phyloP scores from a whole-genome alignment of 768 basidiomycete genomes.

The Auricularia sp. region DNA sequence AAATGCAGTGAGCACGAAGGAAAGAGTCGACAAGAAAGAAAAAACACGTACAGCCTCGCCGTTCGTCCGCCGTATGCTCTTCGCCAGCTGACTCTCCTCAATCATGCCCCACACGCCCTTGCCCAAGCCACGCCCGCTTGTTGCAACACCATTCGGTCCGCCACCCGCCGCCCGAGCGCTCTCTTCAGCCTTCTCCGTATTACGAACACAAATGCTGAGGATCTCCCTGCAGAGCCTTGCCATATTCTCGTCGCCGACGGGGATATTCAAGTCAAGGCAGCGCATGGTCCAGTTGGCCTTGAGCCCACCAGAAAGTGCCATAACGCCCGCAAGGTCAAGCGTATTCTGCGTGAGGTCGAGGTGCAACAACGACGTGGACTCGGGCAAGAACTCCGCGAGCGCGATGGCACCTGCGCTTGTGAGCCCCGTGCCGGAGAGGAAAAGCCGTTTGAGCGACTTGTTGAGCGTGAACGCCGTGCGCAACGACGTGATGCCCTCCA shows the following conservation, averaged over 20 bases:
- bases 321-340: slow-evolving; percentile 81
- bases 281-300: slow-evolving; percentile 79
- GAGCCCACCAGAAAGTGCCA: slow-evolving; percentile 82
- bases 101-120: slow-evolving; percentile 80
- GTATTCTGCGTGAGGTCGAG: slow-evolving; percentile 80
- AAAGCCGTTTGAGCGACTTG: slow-evolving; percentile 81
- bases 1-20: background rate
- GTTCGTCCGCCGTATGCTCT: slow-evolving; percentile 49
- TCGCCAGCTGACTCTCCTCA: slow-evolving; percentile 74
- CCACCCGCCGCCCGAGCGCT: slow-evolving; percentile 14
- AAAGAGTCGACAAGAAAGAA: background rate
- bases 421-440: slow-evolving; percentile 75
- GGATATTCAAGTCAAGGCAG: slow-evolving; percentile 89
- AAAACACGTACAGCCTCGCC: slow-evolving; percentile 37
- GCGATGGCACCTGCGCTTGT: slow-evolving; percentile 83
- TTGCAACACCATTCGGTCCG: slow-evolving; percentile 11
- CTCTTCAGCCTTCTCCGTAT: slow-evolving; percentile 78
- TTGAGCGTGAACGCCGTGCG: slow-evolving; percentile 91
- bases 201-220: slow-evolving; percentile 79
- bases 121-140: slow-evolving; percentile 40
- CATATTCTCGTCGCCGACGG: slow-evolving; percentile 72
- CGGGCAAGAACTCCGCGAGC: slow-evolving; percentile 91
- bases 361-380: slow-evolving; percentile 76
- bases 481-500: slow-evolving; percentile 38
- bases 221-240: slow-evolving; percentile 85